phyloP scores from a whole-genome alignment of 495 filamentous ascomycete genomes.

The Aspergillus sclerotioniger region DNA sequence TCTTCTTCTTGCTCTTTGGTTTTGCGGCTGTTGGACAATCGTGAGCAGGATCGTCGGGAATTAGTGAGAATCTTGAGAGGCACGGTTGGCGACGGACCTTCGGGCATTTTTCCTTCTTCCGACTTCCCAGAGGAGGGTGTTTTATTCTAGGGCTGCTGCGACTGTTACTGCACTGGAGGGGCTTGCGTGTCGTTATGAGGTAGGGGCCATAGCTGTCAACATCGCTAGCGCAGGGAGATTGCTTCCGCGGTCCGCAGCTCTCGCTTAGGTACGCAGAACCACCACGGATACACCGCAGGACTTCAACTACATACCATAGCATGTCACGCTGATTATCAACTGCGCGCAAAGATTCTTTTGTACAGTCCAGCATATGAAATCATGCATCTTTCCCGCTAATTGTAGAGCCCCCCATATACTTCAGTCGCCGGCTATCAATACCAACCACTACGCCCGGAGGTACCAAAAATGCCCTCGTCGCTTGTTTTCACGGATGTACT shows the following conservation, averaged over 20 bases:
- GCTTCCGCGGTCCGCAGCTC: constrained; percentile 17
- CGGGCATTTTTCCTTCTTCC: constrained; percentile 33
- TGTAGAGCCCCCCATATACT: neutral
- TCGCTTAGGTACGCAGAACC: constrained; percentile 15
- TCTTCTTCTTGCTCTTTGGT: constrained; percentile 73
- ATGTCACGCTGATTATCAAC: neutral
- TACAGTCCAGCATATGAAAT: neutral
- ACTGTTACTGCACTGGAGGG: constrained; percentile 1
- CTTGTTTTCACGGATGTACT: neutral
- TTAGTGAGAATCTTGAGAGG: constrained; percentile 8
- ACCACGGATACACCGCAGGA: neutral
- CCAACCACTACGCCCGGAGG: too few relatives aligned
- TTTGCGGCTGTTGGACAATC: constrained; percentile 43
- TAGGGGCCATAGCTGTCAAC: constrained; percentile 38
- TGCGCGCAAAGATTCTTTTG: neutral
- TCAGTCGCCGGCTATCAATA: neutral
- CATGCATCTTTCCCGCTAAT: neutral
- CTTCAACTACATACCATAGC: neutral
- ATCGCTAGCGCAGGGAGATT: constrained; percentile 33
- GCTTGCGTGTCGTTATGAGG: constrained; percentile 5
- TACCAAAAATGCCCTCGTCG: too few relatives aligned
- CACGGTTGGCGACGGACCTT: constrained; percentile 19
- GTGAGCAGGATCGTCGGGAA: constrained; percentile 4
- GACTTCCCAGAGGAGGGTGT: neutral
- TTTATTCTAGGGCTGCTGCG: neutral